Base-by-base conservation (phyloP, 2,329 filamentous ascomycete genomes). In the Aspergillus sp. region DNA sequence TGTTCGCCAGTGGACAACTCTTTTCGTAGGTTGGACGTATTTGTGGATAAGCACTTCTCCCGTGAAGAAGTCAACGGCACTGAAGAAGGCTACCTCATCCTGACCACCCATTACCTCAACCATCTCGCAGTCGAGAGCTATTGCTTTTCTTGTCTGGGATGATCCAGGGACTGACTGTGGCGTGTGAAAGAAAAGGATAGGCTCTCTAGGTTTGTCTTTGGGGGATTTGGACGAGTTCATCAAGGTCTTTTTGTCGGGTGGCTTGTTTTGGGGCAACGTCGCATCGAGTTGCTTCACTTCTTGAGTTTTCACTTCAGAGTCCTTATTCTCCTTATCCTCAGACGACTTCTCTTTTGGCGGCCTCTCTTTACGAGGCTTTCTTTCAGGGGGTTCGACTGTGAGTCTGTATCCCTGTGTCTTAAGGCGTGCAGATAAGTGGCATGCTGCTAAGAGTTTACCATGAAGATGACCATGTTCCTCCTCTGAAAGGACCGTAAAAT, bases 51-150 rank as follows among this genome's bases (percentile, higher is more conserved):
- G 66, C 3, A 78, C 59, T n/a, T 77, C 73, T 6, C 79, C 79
- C 3, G 78, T 80, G 27, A 82, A 54, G 50, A 77, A 78, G 64
- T 83, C 80, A 37, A 79, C 67, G 7, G 68, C 76, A 27, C 68
- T 73, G 9, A 80, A 51, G 11, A 70, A 72, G n/a, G 76, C 75
- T 3, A 75, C 60, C 58, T 73, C 73, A 40, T 60, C 22, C 11
- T 40, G 45, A 68, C 9, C 70, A n/a, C 15, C 62, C 2, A 40
- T 54, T 1, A 78, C 65, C 13, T 65, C 68, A 5, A 78, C 78
- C 79, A 82, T 82, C 63, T 82, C 80, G 58, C 80, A 82, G 60
- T 82, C 80, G 7, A 82, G 62, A 0, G 71, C 75, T 2, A 82
- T 71, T 77, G 17, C 45, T 33, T 49, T 51, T 22, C 42, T 48